These are phyloP conservation scores for Nephelium lappaceum DNA, from an alignment of 345 rosid genomes.

Conservation along the genomic window DNA sequence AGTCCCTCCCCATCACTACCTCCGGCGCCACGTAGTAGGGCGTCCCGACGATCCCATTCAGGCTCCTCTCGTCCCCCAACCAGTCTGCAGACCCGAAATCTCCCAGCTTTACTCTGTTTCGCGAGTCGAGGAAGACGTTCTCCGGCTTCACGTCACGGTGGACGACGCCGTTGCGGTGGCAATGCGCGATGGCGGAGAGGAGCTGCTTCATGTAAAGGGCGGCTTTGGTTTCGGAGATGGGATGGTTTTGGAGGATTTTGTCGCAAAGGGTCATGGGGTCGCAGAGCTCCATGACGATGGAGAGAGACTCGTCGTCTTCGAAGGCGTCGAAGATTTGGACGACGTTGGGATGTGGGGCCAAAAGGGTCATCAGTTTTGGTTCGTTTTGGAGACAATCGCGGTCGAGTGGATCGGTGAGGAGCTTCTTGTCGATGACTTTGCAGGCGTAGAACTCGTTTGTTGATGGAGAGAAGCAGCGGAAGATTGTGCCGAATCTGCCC, in stretches of 20 bases:
- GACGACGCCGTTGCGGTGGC: slow-evolving; percentile 63
- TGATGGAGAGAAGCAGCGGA: slow-evolving; percentile 53
- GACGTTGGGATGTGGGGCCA: slow-evolving; percentile 68
- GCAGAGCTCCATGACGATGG: slow-evolving; percentile 66
- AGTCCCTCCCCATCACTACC: slow-evolving; percentile 67
- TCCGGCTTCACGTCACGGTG: slow-evolving; percentile 87
- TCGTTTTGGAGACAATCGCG: slow-evolving; percentile 74
- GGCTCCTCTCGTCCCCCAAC: slow-evolving; percentile 36
- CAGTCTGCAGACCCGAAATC: slow-evolving; percentile 79
- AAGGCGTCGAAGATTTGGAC: slow-evolving; percentile 50
- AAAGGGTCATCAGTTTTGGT: slow-evolving; percentile 64
- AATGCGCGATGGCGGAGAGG: slow-evolving; percentile 63
- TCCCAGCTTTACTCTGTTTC: slow-evolving; percentile 45
- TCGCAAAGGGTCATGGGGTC: slow-evolving; percentile 57
- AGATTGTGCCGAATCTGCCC: slow-evolving; percentile 70
- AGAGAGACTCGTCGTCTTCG: slow-evolving; percentile 59
- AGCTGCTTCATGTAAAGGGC: slow-evolving; percentile 46
- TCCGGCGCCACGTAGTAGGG: slow-evolving; percentile 91
- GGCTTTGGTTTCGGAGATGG: slow-evolving; percentile 47
- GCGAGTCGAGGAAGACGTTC: slow-evolving; percentile 56
- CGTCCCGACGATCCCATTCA: slow-evolving; percentile 71
- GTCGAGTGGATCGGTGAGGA: slow-evolving; percentile 57
- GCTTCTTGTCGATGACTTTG: slow-evolving; percentile 64
- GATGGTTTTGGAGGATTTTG: slow-evolving; percentile 36
- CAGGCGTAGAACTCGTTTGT: slow-evolving; percentile 60